Conservation (phyloP, 345 rosid genomes). For the Sonneratia alba region DNA sequence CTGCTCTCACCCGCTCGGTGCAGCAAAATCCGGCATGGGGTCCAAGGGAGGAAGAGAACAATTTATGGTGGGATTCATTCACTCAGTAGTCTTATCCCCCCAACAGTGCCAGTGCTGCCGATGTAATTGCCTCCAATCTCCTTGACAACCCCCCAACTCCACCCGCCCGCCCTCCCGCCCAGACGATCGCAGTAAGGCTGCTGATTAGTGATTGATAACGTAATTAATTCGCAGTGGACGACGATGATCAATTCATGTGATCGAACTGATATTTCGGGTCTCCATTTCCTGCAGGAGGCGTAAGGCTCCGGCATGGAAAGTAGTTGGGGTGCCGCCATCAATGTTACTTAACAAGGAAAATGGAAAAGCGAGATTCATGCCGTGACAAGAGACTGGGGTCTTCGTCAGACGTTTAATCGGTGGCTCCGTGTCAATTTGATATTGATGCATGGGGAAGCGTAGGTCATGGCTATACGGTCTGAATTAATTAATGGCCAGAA, state of each 20-base stretch:
- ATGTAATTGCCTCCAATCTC: not conserved
- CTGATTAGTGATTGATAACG: not conserved
- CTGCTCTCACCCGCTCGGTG: no score
- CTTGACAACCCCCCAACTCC: no score
- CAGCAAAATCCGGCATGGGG: constrained; percentile 2
- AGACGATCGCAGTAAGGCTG: no score
- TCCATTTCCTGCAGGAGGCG: no score
- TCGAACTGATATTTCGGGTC: no score
- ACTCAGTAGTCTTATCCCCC: constrained; percentile 16
- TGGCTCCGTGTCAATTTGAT: not conserved
- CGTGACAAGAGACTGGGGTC: not conserved
- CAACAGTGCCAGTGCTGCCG: constrained; percentile 8
- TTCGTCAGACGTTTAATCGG: not conserved
- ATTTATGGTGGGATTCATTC: not conserved
- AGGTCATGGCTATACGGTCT: not conserved
- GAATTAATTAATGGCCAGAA: not conserved
- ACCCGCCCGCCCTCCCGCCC: not conserved
- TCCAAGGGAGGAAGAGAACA: not conserved
- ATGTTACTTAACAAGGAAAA: not conserved
- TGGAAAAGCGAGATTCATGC: not conserved
- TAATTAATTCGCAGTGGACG: no score
- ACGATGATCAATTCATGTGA: no score
- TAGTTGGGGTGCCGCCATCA: not conserved
- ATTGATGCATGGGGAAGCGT: not conserved
- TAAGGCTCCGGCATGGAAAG: not conserved